These are phyloP conservation scores for Amaranthus hypochondriacus DNA, from an alignment of 148 eudicot species.

Conservation along the genomic window DNA sequence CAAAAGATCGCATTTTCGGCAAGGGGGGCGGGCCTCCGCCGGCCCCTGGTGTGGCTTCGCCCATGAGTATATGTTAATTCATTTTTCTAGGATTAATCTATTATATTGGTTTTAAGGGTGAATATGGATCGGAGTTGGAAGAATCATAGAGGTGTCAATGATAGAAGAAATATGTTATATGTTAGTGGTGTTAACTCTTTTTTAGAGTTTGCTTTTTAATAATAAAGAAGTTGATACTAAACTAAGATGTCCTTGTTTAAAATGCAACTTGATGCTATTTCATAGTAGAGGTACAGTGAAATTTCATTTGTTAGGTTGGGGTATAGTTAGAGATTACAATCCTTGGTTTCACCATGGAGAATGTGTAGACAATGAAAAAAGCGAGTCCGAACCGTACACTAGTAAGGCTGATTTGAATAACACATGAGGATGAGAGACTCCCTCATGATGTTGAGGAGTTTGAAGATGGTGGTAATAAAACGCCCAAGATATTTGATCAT, in stretches of 20 bases:
- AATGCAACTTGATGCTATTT: neutral
- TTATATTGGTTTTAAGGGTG: neutral
- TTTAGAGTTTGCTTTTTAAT: neutral
- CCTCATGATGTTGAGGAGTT: too few relatives aligned
- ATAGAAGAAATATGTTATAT: slow-evolving; percentile 9
- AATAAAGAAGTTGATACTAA: slow-evolving; percentile 1
- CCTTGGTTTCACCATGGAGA: neutral
- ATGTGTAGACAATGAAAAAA: too few relatives aligned
- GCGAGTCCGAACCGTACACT: too few relatives aligned
- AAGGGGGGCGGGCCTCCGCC: too few relatives aligned
- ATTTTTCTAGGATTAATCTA: too few relatives aligned
- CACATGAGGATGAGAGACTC: too few relatives aligned
- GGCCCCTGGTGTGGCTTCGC: too few relatives aligned
- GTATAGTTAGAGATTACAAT: neutral
- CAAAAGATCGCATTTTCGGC: too few relatives aligned
- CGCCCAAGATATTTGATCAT: too few relatives aligned
- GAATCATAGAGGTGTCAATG: neutral
- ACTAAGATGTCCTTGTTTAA: neutral
- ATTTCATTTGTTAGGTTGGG: neutral
- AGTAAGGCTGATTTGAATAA: too few relatives aligned
- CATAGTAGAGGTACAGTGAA: neutral
- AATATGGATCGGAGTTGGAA: slow-evolving; percentile 18
- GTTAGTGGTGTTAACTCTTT: neutral
- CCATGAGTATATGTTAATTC: too few relatives aligned
- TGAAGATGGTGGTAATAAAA: too few relatives aligned